Evolutionary conservation across 2,329 filamentous ascomycete species (phyloP).

Genomic region (Aspergillus candidus): DNA sequence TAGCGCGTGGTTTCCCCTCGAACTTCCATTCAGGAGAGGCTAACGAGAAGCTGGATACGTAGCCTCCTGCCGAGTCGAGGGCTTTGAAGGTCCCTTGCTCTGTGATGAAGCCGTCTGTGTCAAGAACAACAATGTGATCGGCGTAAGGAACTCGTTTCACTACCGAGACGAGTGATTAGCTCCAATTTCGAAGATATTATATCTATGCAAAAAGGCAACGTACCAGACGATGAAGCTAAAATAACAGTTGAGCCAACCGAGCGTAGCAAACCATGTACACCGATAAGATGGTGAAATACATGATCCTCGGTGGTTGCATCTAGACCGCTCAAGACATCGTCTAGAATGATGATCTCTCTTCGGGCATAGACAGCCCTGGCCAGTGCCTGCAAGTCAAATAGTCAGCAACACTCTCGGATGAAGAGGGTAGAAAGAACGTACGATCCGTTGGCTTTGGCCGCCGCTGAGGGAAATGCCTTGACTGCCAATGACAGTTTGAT

Average conservation of each 20-base stretch:
- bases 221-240: conserved; percentile 34
- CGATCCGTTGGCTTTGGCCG: conserved; percentile 49
- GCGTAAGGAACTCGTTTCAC: conserved; percentile 38
- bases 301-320: conserved; percentile 46
- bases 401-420: background rate
- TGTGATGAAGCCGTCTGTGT: conserved; percentile 31
- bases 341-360: conserved; percentile 44
- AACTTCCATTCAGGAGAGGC: conserved; percentile 27
- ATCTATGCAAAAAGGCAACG: background rate
- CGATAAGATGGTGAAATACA: conserved; percentile 45
- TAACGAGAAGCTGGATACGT: conserved; percentile 37
- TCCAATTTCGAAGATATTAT: background rate
- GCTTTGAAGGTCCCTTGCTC: conserved; percentile 39
- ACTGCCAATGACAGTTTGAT: conserved; percentile 46
- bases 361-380: conserved; percentile 49
- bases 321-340: conserved; percentile 49
- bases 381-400: conserved; percentile 31
- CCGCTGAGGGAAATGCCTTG: conserved; percentile 48
- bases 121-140: conserved; percentile 39
- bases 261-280: conserved; percentile 42
- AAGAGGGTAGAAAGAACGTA: conserved; percentile 14
- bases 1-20: conserved; percentile 12
- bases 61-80: conserved; percentile 33
- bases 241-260: conserved; percentile 36
- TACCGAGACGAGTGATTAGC: conserved; percentile 3